A percentile compares a stretch with the other conserved stretches of the same genome.
Conservation (phyloP, 179 eudicot genomes). For the Gypsophila paniculata region DNA sequence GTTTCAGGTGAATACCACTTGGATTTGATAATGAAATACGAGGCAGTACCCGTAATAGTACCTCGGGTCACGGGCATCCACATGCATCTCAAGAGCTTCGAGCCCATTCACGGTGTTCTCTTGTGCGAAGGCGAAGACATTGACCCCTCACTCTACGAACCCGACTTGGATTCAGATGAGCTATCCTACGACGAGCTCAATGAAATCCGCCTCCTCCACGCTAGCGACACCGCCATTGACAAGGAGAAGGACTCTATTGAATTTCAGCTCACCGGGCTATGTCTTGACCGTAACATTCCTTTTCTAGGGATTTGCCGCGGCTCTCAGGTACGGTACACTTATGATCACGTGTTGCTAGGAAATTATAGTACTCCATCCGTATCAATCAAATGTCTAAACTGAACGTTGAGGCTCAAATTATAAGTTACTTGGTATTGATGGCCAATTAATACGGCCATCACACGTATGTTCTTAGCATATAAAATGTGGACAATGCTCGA, state of each 20-base stretch:
- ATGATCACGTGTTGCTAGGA: no score
- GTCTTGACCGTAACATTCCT: slow-evolving; percentile 81
- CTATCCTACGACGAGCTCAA: slow-evolving; percentile 56
- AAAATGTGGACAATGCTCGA: no score
- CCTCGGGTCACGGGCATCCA: slow-evolving; percentile 83
- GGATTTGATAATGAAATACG: slow-evolving; percentile 71
- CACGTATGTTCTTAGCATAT: no score
- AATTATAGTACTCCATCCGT: no score
- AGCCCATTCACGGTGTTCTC: slow-evolving; percentile 93
- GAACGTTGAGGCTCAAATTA: no score
- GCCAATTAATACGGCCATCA: no score
- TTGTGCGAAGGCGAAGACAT: slow-evolving; percentile 92
- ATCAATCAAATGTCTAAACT: no score
- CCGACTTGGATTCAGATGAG: slow-evolving; percentile 29
- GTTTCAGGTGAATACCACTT: slow-evolving; percentile 78
- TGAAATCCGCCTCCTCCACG: slow-evolving; percentile 52
- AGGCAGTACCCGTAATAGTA: slow-evolving; percentile 87
- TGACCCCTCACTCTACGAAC: slow-evolving; percentile 61
- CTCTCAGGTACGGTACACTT: no score
- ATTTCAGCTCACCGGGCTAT: slow-evolving; percentile 59
- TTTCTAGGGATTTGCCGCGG: slow-evolving; percentile 87
- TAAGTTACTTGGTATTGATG: no score
- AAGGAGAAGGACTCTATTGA: slow-evolving; percentile 80
- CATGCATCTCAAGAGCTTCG: slow-evolving; percentile 60
- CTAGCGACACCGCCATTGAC: slow-evolving; percentile 80